A percentile compares a stretch with the other conserved stretches of the same genome.
Evolutionary conservation across 2,329 filamentous ascomycete species (phyloP).

Genomic region (Aspergillus vadensis): DNA sequence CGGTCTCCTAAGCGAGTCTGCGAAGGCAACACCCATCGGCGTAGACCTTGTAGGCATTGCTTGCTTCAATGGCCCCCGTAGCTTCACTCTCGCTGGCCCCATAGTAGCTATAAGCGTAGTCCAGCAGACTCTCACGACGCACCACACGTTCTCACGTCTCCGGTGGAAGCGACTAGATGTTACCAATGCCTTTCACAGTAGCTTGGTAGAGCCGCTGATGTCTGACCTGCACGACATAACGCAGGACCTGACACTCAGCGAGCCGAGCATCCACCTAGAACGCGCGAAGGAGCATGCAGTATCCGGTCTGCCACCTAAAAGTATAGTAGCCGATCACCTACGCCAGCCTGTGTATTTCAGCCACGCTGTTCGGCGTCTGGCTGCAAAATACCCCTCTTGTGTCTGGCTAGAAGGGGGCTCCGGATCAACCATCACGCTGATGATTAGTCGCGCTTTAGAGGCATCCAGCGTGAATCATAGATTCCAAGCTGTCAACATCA

Average conservation of each 20-base stretch:
- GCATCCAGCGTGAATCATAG: slow-evolving; percentile 4
- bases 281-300: slow-evolving; percentile 17
- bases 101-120: slow-evolving; percentile 17
- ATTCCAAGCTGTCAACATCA: slow-evolving; percentile 24
- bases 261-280: slow-evolving; percentile 34
- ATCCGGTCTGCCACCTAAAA: not conserved
- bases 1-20: not conserved
- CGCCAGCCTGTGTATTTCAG: slow-evolving; percentile 50
- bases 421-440: slow-evolving; percentile 36
- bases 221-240: slow-evolving; percentile 30
- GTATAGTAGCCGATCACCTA: slow-evolving; percentile 27
- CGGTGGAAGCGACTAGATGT: slow-evolving; percentile 46
- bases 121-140: slow-evolving; percentile 14
- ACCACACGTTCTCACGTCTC: slow-evolving; percentile 11
- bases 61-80: slow-evolving; percentile 27
- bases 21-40: not conserved
- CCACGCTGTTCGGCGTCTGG: slow-evolving; percentile 44
- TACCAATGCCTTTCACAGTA: slow-evolving; percentile 54
- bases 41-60: slow-evolving; percentile 24
- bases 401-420: slow-evolving; percentile 48
- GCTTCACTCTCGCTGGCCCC: slow-evolving; percentile 26
- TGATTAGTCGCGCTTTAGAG: slow-evolving; percentile 34
- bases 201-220: slow-evolving; percentile 42
- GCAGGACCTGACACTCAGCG: slow-evolving; percentile 29
- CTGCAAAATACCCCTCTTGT: slow-evolving; percentile 20